phyloP scores from a whole-genome alignment of 352 stramenopile genomes.

The Phytophthora nicotianae region DNA sequence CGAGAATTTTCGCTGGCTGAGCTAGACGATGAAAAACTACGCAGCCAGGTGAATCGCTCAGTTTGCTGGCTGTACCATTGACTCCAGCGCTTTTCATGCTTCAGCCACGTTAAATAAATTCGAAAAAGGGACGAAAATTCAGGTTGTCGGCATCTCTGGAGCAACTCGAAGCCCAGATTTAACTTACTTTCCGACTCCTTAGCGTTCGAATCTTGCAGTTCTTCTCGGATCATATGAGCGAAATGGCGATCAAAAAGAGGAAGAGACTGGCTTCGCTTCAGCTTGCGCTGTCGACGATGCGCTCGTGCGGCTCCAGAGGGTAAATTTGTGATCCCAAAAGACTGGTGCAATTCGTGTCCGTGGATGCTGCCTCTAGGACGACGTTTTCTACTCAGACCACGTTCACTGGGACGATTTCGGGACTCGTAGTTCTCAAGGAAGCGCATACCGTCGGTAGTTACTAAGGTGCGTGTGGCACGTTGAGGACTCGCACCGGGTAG shows the following conservation, averaged over 20 bases:
- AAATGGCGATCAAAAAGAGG: slow-evolving; percentile 72
- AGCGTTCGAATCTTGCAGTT: slow-evolving; percentile 64
- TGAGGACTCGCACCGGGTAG: slow-evolving; percentile 30
- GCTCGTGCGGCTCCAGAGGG: slow-evolving; percentile 19
- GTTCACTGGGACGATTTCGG: slow-evolving; percentile 22
- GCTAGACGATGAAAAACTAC: slow-evolving; percentile 8
- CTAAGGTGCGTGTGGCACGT: slow-evolving; percentile 33
- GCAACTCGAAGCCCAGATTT: slow-evolving; percentile 57
- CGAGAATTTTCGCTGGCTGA: background rate
- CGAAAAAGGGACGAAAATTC: slow-evolving; percentile 65
- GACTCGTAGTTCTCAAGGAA: slow-evolving; percentile 66
- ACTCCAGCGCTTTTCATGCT: slow-evolving; percentile 18
- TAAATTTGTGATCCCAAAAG: slow-evolving; percentile 6
- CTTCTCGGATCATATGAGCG: slow-evolving; percentile 51
- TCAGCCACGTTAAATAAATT: slow-evolving; percentile 53
- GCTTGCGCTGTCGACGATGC: slow-evolving; percentile 37
- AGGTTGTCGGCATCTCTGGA: slow-evolving; percentile 55
- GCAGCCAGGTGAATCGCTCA: slow-evolving; percentile 12
- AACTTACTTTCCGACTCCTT: slow-evolving; percentile 65
- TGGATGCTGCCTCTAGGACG: slow-evolving; percentile 13
- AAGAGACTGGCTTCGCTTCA: slow-evolving; percentile 69
- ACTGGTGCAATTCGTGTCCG: slow-evolving; percentile 25
- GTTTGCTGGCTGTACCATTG: slow-evolving; percentile 10
- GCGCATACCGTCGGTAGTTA: slow-evolving; percentile 63
- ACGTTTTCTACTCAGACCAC: slow-evolving; percentile 6